Conservation (phyloP, 164 flowering plant species). For the Vitis cinerea region DNA sequence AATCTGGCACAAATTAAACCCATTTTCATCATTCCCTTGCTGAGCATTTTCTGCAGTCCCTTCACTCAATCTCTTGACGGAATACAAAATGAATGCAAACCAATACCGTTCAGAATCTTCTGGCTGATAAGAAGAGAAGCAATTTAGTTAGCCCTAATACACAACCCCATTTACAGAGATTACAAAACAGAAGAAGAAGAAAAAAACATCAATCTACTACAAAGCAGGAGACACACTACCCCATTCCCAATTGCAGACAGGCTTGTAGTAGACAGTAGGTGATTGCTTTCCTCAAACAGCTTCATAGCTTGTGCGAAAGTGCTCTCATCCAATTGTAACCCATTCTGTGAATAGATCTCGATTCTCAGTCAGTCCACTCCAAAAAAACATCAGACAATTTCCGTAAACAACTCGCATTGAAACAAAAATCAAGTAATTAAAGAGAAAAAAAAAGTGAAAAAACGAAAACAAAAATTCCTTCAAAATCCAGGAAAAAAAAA, state of each 20-base stretch:
- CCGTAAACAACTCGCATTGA: background rate
- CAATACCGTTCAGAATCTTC: constrained; percentile 81
- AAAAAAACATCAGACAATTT: background rate
- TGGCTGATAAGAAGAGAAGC: constrained; percentile 34
- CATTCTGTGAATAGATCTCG: constrained; percentile 37
- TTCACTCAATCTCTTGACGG: constrained; percentile 59
- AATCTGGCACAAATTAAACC: constrained; percentile 65
- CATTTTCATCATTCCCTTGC: constrained; percentile 28
- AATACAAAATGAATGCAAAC: constrained; percentile 74
- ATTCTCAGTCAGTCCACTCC: background rate
- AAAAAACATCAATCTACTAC: background rate
- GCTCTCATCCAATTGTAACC: constrained; percentile 50
- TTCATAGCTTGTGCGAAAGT: constrained; percentile 35
- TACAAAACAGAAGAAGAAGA: background rate
- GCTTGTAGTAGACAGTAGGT: constrained; percentile 43
- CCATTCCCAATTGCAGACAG: constrained; percentile 59
- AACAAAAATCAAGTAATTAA: too few species aligned
- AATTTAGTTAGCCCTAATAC: background rate
- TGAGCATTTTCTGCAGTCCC: constrained; percentile 19
- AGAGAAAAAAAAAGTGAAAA: background rate
- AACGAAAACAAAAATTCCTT: background rate
- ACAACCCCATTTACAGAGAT: background rate
- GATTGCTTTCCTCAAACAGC: constrained; percentile 66
- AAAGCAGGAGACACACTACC: constrained; percentile 36
- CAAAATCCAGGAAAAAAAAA: background rate